These are phyloP conservation scores for Panicum hallii DNA, from an alignment of 202 grass and related monocot genomes.

Conservation along the genomic window DNA sequence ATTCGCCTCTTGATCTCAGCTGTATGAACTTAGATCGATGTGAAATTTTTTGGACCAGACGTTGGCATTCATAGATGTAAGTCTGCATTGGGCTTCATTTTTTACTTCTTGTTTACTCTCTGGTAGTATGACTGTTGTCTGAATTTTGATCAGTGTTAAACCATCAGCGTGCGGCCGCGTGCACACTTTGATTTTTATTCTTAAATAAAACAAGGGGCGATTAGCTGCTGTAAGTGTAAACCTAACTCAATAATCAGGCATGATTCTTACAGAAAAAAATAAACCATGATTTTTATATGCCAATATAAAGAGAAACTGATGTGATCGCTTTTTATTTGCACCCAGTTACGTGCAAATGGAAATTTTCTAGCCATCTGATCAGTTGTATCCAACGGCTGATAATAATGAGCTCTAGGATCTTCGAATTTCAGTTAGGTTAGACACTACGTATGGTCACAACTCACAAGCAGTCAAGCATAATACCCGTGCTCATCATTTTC, in stretches of 20 bases:
- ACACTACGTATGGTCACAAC: neutral
- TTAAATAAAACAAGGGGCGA: neutral
- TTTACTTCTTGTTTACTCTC: neutral
- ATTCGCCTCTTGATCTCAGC: neutral
- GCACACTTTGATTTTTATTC: neutral
- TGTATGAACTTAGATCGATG: neutral
- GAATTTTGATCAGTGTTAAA: neutral
- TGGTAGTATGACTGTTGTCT: neutral
- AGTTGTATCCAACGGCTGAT: neutral
- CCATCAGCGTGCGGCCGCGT: neutral
- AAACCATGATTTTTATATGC: neutral
- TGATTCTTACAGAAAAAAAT: neutral
- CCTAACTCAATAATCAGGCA: neutral
- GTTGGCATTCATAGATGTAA: neutral
- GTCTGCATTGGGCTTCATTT: neutral
- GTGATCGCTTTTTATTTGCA: neutral
- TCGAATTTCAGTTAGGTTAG: neutral
- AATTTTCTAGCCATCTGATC: neutral
- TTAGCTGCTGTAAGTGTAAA: neutral
- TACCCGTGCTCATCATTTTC: neutral
- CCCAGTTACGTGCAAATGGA: neutral
- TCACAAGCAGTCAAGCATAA: neutral
- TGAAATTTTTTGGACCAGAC: neutral
- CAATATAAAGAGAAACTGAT: neutral
- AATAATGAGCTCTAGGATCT: neutral